phyloP scores from a whole-genome alignment of 352 stramenopile species.

The Globisporangium okanoganense region DNA sequence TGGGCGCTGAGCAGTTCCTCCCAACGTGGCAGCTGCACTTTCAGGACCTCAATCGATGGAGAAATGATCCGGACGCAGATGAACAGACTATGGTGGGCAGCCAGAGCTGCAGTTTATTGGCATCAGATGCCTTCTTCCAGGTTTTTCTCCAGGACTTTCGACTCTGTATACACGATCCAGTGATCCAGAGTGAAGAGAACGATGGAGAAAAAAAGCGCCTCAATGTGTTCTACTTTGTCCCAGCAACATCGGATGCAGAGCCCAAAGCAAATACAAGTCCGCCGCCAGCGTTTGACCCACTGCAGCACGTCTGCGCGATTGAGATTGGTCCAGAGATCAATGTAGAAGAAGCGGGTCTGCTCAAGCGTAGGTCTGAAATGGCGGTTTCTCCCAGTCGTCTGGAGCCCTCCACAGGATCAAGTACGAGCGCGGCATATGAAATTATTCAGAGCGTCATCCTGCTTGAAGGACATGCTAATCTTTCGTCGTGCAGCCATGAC shows the following conservation, averaged over 20 bases:
- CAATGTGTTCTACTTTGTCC: conserved; percentile 33
- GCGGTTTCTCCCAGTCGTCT: not conserved
- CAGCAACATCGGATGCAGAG: conserved; percentile 2
- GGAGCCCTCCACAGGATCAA: not conserved
- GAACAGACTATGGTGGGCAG: not conserved
- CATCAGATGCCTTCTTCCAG: conserved; percentile 24
- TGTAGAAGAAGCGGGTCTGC: not conserved
- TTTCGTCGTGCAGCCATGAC: not conserved
- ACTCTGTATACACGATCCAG: conserved; percentile 14
- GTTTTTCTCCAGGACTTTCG: conserved; percentile 28
- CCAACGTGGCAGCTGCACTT: conserved; percentile 57
- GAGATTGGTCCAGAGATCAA: conserved; percentile 21
- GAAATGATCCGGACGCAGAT: not conserved
- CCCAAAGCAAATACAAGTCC: no score
- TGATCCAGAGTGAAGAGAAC: conserved; percentile 3
- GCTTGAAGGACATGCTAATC: not conserved
- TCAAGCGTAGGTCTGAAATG: not conserved
- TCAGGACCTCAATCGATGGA: conserved; percentile 44
- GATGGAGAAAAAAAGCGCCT: not conserved
- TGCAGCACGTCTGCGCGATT: conserved; percentile 33
- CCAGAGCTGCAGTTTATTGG: conserved; percentile 10
- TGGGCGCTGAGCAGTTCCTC: conserved; percentile 40
- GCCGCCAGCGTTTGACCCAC: conserved; percentile 25
- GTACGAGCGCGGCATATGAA: not conserved
- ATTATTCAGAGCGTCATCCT: conserved; percentile 5